Conservation (phyloP, 306 rosid genomes). For the Casuarina glauca region DNA sequence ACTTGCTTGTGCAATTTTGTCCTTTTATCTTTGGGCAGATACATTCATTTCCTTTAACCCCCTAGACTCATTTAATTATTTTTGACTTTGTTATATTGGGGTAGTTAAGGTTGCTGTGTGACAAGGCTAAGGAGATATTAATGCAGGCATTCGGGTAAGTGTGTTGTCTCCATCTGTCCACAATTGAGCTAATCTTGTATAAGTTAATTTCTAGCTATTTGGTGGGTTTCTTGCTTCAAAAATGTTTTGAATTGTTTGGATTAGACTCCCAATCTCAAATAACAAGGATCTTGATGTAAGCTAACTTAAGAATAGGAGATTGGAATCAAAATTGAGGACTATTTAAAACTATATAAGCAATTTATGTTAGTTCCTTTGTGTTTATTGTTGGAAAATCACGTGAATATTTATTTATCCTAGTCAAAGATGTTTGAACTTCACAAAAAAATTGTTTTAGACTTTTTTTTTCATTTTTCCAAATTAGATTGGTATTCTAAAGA, state of each 20-base stretch:
- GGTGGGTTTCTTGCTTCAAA: neutral
- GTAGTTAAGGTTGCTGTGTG: slow-evolving; percentile 81
- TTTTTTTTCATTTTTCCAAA: too few species aligned
- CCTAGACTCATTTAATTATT: slow-evolving; percentile 12
- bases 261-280: neutral
- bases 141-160: slow-evolving; percentile 88
- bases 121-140: slow-evolving; percentile 90
- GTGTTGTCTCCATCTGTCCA: neutral
- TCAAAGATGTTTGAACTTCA: too few species aligned
- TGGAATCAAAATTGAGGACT: too few species aligned
- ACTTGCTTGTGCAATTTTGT: neutral
- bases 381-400: too few species aligned
- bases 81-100: slow-evolving; percentile 9
- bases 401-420: too few species aligned
- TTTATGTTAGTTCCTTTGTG: too few species aligned
- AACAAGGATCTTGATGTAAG: neutral
- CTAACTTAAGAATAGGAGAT: neutral
- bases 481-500: too few species aligned
- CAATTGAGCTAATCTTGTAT: neutral
- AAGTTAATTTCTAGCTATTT: neutral
- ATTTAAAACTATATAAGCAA: too few species aligned
- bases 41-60: slow-evolving; percentile 2
- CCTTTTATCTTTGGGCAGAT: neutral
- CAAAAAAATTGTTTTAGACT: too few species aligned
- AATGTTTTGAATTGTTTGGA: slow-evolving; percentile 6